phyloP scores from a whole-genome alignment of 805 yeast genomes.

The Kazachstania kunashirensis region DNA sequence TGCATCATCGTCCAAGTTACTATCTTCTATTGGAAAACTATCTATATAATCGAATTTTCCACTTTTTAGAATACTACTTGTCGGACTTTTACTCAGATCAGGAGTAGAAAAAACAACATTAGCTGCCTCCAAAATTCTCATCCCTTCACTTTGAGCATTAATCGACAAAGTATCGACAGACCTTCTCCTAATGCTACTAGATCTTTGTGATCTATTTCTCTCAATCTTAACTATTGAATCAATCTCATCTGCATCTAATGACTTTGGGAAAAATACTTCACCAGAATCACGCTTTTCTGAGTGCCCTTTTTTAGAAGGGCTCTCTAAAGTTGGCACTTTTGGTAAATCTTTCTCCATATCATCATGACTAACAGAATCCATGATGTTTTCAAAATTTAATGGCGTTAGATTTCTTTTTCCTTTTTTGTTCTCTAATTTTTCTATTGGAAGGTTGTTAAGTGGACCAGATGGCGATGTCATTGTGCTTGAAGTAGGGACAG shows the following conservation, averaged over 20 bases:
- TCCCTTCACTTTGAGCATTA: slow-evolving; percentile 39
- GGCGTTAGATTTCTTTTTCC: slow-evolving; percentile 23
- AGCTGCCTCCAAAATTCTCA: slow-evolving; percentile 35
- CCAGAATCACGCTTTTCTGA: slow-evolving; percentile 32
- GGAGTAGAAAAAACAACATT: slow-evolving; percentile 27
- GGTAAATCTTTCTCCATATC: not conserved
- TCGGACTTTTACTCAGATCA: slow-evolving; percentile 31
- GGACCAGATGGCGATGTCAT: too few species aligned
- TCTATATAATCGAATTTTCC: slow-evolving; percentile 19
- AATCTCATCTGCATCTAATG: slow-evolving; percentile 55
- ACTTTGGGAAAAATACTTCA: slow-evolving; percentile 63
- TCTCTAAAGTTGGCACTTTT: not conserved
- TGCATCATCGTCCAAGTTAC: not conserved
- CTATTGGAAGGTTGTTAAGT: too few species aligned
- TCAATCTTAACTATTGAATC: slow-evolving; percentile 67
- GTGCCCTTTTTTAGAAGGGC: not conserved
- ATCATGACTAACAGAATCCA: not conserved
- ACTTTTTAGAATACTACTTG: slow-evolving; percentile 30
- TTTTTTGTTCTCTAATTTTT: not conserved
- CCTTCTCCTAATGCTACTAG: slow-evolving; percentile 28
- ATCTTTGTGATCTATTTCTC: slow-evolving; percentile 52
- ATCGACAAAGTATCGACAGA: slow-evolving; percentile 29
- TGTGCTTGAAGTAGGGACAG: not conserved
- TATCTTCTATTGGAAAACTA: not conserved
- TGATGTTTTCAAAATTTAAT: slow-evolving; percentile 15